Conservation (phyloP, 2,329 filamentous ascomycete genomes). For the Colletotrichum theobromicola region DNA sequence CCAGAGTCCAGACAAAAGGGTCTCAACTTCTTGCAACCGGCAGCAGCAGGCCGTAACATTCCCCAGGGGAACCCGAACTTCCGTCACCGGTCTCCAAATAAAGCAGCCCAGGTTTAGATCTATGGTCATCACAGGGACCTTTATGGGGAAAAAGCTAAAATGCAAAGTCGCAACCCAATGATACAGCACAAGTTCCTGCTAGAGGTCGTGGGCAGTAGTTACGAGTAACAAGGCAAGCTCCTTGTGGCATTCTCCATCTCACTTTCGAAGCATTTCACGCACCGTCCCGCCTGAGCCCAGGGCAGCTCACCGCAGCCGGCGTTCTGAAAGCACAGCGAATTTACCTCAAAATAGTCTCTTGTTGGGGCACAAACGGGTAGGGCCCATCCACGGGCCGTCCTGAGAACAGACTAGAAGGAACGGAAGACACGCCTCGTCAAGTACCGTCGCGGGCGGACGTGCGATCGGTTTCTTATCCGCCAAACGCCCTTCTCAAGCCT, state of each 20-base stretch:
- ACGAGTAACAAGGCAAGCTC: neutral
- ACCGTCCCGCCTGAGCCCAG: neutral
- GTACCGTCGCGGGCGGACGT: neutral
- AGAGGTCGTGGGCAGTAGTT: neutral
- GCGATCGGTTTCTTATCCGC: neutral
- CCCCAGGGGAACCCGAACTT: neutral
- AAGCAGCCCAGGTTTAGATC: neutral
- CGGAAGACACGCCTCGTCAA: neutral
- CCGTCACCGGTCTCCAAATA: neutral
- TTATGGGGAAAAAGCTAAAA: neutral
- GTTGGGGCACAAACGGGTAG: neutral
- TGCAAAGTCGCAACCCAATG: neutral
- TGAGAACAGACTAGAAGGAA: neutral
- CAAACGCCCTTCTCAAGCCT: neutral
- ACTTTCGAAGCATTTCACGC: neutral
- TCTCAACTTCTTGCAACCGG: neutral
- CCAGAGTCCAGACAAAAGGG: neutral
- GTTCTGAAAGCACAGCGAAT: neutral
- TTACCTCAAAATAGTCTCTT: neutral
- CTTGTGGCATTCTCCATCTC: neutral
- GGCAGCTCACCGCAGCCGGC: neutral
- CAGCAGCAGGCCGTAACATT: neutral
- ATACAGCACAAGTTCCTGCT: neutral
- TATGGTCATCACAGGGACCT: neutral
- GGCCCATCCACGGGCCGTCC: neutral